Conservation (phyloP, 2,329 filamentous ascomycete species). For the Botrytis squamosa region DNA sequence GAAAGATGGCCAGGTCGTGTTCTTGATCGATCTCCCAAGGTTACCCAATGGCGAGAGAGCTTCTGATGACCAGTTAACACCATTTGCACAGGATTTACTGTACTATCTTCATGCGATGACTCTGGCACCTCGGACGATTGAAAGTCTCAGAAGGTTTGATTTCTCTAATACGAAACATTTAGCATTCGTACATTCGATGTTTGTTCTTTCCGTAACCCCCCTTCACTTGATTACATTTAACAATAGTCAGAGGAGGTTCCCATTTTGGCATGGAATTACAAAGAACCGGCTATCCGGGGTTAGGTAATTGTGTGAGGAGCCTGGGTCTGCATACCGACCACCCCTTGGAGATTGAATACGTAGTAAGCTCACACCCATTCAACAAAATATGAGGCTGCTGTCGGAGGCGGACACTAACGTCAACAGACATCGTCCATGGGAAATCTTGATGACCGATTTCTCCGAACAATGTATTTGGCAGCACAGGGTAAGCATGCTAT, state of each 20-base stretch:
- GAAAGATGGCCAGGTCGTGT: slow-evolving; percentile 11
- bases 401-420: not conserved
- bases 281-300: slow-evolving; percentile 69
- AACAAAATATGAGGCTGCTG: not conserved
- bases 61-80: slow-evolving; percentile 39
- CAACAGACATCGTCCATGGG: slow-evolving; percentile 76
- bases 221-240: slow-evolving; percentile 13
- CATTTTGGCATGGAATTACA: slow-evolving; percentile 50
- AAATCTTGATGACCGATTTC: slow-evolving; percentile 65
- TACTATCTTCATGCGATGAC: slow-evolving; percentile 35
- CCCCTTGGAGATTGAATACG: slow-evolving; percentile 68
- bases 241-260: slow-evolving; percentile 50
- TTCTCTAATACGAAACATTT: slow-evolving; percentile 70
- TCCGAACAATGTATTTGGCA: slow-evolving; percentile 59
- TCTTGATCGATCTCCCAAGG: slow-evolving; percentile 65
- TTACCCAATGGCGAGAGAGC: slow-evolving; percentile 32
- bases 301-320: slow-evolving; percentile 63
- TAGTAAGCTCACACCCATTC: slow-evolving; percentile 48
- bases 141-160: slow-evolving; percentile 75
- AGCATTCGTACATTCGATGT: slow-evolving; percentile 86
- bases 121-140: slow-evolving; percentile 61
- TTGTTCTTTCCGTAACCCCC: slow-evolving; percentile 39
- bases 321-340: slow-evolving; percentile 59
- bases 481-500: slow-evolving; percentile 48
- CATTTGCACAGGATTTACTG: slow-evolving; percentile 68